Evolutionary conservation across 2,329 filamentous ascomycete genomes (phyloP), one percentile per base, ranked within the genome.

Genomic region (Colletotrichum agaves): DNA sequence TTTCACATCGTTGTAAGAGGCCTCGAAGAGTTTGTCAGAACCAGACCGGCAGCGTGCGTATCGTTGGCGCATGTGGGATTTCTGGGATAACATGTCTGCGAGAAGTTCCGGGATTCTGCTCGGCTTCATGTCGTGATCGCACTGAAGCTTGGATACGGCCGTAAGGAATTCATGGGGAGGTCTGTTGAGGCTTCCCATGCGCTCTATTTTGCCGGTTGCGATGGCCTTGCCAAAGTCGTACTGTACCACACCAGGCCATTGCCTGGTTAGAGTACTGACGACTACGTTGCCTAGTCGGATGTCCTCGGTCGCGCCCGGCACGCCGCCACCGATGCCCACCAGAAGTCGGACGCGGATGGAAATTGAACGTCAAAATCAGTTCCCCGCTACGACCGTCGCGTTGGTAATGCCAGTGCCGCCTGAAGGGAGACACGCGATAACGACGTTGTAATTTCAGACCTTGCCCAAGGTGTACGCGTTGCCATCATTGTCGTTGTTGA

Each of bases 261-360:
- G 4, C 2, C 13, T 19, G 1, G 23, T 46, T 0, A 70, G 70
- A 4, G 59, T 31, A 60, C 73, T 50, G 47, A 67, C 31, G 4
- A 72, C 65, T 11, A 71, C 41, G 7, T 72, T 70, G 12, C 65
- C 70, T 0, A 71, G 69, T 4, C 78, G 75, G 1, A 82, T 74
- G 27, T 82, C 78, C 13, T 76, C 57, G 11, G 73, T 68, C 21
- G 6, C 17, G 10, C 27, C 6, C 8, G 61, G 61, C 1, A 11
- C 71, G 37, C 74, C 75, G 8, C 75, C 74, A 2, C 75, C 75
- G 1, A 77, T 75, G 0, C 75, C 75, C 12, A 77, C 75, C 56
- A 76, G 71, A 10, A 74, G 47, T 5, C 67, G 39, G 8, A 70
- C 37, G 0, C 11, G 41, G 3, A 72, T 60, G 0, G 21, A 58